Conservation (phyloP, 345 rosid species). For the Angophora floribunda region DNA sequence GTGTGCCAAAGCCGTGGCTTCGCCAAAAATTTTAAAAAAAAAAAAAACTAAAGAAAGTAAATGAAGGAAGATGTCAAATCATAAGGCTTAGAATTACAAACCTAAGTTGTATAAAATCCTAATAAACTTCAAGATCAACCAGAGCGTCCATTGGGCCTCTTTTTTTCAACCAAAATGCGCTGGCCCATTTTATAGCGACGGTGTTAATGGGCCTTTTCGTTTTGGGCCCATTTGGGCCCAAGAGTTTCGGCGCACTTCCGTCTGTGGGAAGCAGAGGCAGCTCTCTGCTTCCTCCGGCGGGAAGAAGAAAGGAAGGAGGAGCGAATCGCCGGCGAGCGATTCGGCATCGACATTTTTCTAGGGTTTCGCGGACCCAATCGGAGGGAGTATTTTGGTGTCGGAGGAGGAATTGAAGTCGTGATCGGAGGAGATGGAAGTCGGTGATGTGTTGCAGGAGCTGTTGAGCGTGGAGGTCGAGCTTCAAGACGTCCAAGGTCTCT, state of each 20-base stretch:
- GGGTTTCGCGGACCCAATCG: background rate
- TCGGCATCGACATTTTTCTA: background rate
- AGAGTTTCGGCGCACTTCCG: too few relatives aligned
- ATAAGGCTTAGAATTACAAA: background rate
- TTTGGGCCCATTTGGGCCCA: background rate
- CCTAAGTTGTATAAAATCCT: background rate
- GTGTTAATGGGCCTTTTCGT: background rate
- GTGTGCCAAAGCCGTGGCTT: background rate
- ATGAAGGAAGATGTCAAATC: background rate
- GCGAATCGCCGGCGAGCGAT: background rate
- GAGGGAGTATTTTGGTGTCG: background rate
- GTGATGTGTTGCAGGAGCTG: slow-evolving; percentile 44
- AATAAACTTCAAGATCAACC: background rate
- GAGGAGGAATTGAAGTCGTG: background rate
- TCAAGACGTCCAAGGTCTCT: slow-evolving; percentile 57
- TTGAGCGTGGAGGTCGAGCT: slow-evolving; percentile 44
- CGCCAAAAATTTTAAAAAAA: background rate
- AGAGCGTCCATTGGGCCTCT: background rate
- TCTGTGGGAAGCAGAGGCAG: background rate
- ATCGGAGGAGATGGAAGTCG: background rate
- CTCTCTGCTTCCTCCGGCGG: background rate
- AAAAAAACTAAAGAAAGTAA: background rate
- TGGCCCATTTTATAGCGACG: background rate
- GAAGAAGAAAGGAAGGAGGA: background rate
- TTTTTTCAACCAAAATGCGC: background rate